Evolutionary conservation across 495 filamentous ascomycete species (phyloP).

Genomic region (Penicillium psychrofluorescens): DNA sequence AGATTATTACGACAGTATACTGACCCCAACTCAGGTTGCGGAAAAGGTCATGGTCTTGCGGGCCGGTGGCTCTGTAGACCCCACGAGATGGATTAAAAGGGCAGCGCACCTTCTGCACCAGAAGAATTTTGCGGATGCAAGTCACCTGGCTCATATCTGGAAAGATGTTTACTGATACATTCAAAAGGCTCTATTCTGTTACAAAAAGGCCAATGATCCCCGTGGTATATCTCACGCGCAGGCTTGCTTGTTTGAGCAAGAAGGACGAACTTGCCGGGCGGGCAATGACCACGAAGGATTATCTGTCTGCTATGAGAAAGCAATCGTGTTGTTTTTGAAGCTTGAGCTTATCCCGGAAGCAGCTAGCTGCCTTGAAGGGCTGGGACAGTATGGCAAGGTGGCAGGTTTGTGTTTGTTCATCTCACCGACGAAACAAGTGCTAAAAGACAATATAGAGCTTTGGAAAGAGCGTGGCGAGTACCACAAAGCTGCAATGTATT

Average conservation of each 20-base stretch:
- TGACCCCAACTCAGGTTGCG: neutral
- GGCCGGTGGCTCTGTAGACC: slow-evolving; percentile 8
- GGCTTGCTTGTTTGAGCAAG: slow-evolving; percentile 11
- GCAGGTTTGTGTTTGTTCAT: slow-evolving; percentile 3
- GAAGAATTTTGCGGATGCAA: slow-evolving; percentile 10
- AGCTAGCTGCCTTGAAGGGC: slow-evolving; percentile 4
- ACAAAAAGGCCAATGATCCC: slow-evolving; percentile 7
- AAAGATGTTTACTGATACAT: neutral
- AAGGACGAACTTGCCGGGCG: slow-evolving; percentile 5
- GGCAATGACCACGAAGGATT: slow-evolving; percentile 2
- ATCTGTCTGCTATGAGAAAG: slow-evolving; percentile 2
- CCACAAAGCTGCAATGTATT: slow-evolving; percentile 12
- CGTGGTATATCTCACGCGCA: slow-evolving; percentile 6
- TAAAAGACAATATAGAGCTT: neutral
- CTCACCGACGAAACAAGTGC: neutral
- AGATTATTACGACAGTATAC: too few relatives aligned
- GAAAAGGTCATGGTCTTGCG: slow-evolving; percentile 6
- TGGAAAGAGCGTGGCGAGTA: slow-evolving; percentile 6
- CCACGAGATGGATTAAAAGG: slow-evolving; percentile 7
- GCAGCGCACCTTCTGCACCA: slow-evolving; percentile 8
- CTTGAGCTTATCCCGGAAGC: slow-evolving; percentile 1
- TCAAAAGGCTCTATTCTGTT: slow-evolving; percentile 7
- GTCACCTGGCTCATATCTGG: neutral
- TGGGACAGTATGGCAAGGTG: slow-evolving; percentile 6
- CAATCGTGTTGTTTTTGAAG: slow-evolving; percentile 6